These are phyloP conservation scores for Phytopythium oedochilum DNA, from an alignment of 352 stramenopile genomes.

Conservation along the genomic window DNA sequence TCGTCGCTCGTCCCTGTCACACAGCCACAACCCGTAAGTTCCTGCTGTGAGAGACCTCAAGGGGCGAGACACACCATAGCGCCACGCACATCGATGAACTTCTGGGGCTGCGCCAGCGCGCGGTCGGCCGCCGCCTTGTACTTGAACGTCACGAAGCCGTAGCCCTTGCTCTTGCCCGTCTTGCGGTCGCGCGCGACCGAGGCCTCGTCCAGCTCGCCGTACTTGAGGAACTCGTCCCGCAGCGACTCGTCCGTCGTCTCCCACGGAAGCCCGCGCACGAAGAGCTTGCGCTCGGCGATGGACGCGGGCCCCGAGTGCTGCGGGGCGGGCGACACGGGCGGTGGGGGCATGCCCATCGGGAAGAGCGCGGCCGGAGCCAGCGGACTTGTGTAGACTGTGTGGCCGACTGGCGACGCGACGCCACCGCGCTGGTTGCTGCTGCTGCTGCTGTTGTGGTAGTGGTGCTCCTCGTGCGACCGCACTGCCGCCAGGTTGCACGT, in stretches of 20 bases:
- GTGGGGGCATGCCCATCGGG: slow-evolving; percentile 13
- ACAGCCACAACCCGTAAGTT: not conserved
- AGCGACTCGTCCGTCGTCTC: slow-evolving; percentile 50
- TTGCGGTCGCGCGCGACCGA: slow-evolving; percentile 40
- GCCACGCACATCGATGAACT: slow-evolving; percentile 67
- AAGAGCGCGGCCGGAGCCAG: slow-evolving; percentile 5
- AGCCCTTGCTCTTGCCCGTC: slow-evolving; percentile 66
- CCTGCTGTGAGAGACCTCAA: not conserved
- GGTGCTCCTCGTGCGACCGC: slow-evolving; percentile 29
- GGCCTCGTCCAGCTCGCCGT: slow-evolving; percentile 50
- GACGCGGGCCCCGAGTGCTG: slow-evolving; percentile 5
- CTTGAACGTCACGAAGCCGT: slow-evolving; percentile 59
- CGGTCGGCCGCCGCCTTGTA: slow-evolving; percentile 33
- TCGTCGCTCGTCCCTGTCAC: slow-evolving; percentile 41
- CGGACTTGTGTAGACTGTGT: slow-evolving; percentile 34
- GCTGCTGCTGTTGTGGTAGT: slow-evolving; percentile 18
- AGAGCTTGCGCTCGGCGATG: slow-evolving; percentile 50
- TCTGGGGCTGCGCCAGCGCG: slow-evolving; percentile 56
- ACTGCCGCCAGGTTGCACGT: slow-evolving; percentile 54
- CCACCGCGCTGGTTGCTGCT: slow-evolving; percentile 6
- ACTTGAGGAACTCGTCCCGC: slow-evolving; percentile 53
- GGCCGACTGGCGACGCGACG: slow-evolving; percentile 10
- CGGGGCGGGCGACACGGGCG: slow-evolving; percentile 1
- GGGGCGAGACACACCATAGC: not conserved
- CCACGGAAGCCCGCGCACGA: slow-evolving; percentile 53